Percentiles rank a stretch among this genome's conserved stretches.
These are phyloP conservation scores for Lactarius hengduanensis DNA, from an alignment of 768 basidiomycete species.

Conservation along the genomic window DNA sequence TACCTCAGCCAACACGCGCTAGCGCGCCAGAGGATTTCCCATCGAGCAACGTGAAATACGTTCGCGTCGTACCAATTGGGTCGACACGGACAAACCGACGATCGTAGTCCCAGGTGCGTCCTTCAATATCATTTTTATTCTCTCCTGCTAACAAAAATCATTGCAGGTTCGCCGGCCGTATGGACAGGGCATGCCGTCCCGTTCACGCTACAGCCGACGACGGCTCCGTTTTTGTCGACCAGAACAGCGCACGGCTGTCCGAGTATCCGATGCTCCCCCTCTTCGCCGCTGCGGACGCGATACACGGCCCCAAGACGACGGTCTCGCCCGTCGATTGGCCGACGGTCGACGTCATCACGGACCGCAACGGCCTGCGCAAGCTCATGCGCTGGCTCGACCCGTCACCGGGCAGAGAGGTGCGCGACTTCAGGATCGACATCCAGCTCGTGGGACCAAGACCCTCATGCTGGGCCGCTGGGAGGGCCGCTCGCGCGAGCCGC, in stretches of 20 bases:
- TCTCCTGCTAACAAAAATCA: background rate
- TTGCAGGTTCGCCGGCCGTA: conserved; percentile 54
- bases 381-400: conserved; percentile 52
- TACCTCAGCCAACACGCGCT: background rate
- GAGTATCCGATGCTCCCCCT: conserved; percentile 51
- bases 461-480: conserved; percentile 63
- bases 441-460: conserved; percentile 58
- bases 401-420: conserved; percentile 32
- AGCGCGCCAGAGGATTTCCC: background rate
- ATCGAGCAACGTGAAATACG: conserved; percentile 31
- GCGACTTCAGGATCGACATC: conserved; percentile 67
- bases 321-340: conserved; percentile 37
- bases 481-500: conserved; percentile 36
- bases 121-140: background rate
- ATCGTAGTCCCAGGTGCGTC: conserved; percentile 36
- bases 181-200: conserved; percentile 54
- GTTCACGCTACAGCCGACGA: conserved; percentile 53
- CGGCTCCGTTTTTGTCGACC: conserved; percentile 53
- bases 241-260: conserved; percentile 50
- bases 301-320: conserved; percentile 27
- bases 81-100: conserved; percentile 29
- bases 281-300: conserved; percentile 54
- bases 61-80: conserved; percentile 38
- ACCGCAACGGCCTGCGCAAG: conserved; percentile 66
- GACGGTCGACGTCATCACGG: conserved; percentile 50